A percentile compares a stretch with the other conserved stretches of the same genome.
Evolutionary conservation across 495 filamentous ascomycete genomes (phyloP).

Genomic region (Aspergillus incahuasiensis): DNA sequence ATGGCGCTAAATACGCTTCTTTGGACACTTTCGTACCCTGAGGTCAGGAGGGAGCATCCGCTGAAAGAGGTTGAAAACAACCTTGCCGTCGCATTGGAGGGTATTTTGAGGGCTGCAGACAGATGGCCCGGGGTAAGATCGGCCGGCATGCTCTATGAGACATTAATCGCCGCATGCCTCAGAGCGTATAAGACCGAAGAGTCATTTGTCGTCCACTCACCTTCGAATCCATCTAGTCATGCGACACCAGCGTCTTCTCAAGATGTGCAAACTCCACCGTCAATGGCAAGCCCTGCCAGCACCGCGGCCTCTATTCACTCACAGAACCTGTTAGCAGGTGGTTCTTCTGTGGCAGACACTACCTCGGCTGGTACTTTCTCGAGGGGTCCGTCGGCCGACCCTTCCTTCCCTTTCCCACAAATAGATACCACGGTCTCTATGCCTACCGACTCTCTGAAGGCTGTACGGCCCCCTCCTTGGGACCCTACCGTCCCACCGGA

Average conservation of each 20-base stretch:
- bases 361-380: slow-evolving; percentile 32
- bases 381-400: slow-evolving; percentile 37
- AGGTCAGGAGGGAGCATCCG: slow-evolving; percentile 64
- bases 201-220: slow-evolving; percentile 61
- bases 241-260: slow-evolving; percentile 43
- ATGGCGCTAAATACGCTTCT: slow-evolving; percentile 82
- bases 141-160: slow-evolving; percentile 74
- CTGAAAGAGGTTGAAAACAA: slow-evolving; percentile 67
- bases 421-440: slow-evolving; percentile 22
- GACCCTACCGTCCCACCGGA: slow-evolving; percentile 21
- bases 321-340: slow-evolving; percentile 26
- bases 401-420: slow-evolving; percentile 22
- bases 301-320: slow-evolving; percentile 37
- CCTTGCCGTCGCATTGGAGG: slow-evolving; percentile 66
- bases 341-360: slow-evolving; percentile 30
- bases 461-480: slow-evolving; percentile 16
- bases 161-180: slow-evolving; percentile 75
- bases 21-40: slow-evolving; percentile 81
- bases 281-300: slow-evolving; percentile 47
- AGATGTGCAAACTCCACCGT: slow-evolving; percentile 44
- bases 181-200: slow-evolving; percentile 73
- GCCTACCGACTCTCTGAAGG: slow-evolving; percentile 19
- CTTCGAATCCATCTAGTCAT: slow-evolving; percentile 51
- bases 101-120: slow-evolving; percentile 67
- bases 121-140: slow-evolving; percentile 86